phyloP scores from a whole-genome alignment of 2,329 filamentous ascomycete genomes.

The Berkeleyomyces basicola region DNA sequence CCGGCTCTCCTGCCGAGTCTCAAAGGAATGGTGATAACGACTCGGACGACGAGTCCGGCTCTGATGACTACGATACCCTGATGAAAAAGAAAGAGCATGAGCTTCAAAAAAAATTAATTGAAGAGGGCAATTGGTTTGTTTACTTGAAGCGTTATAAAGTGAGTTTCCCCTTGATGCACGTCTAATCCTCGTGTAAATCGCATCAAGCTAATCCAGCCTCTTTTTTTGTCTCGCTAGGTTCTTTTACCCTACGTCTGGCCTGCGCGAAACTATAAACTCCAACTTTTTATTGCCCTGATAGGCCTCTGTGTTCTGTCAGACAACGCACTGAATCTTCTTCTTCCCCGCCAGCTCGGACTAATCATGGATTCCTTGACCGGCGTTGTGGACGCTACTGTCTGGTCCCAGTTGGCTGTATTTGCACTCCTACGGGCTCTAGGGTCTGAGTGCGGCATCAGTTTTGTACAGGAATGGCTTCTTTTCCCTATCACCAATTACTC shows the following conservation, averaged over 20 bases:
- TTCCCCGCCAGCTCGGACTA: conserved; percentile 67
- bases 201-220: neutral
- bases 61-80: conserved; percentile 21
- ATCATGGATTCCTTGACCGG: conserved; percentile 53
- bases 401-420: conserved; percentile 36
- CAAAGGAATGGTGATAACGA: conserved; percentile 22
- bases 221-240: conserved; percentile 28
- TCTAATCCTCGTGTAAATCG: neutral
- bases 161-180: conserved; percentile 15
- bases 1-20: neutral
- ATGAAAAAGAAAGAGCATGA: conserved; percentile 27
- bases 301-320: conserved; percentile 50
- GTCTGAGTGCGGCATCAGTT: conserved; percentile 37
- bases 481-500: conserved; percentile 42
- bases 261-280: conserved; percentile 44
- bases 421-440: conserved; percentile 33
- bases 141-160: conserved; percentile 59
- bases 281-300: conserved; percentile 51
- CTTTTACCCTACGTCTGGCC: conserved; percentile 73
- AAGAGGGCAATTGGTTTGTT: conserved; percentile 59
- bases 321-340: conserved; percentile 58
- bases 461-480: conserved; percentile 39
- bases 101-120: conserved; percentile 51
- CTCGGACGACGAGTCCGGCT: conserved; percentile 24
- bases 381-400: conserved; percentile 30